Conservation (phyloP, 495 filamentous ascomycete species). For the Amniculicola lignicola region DNA sequence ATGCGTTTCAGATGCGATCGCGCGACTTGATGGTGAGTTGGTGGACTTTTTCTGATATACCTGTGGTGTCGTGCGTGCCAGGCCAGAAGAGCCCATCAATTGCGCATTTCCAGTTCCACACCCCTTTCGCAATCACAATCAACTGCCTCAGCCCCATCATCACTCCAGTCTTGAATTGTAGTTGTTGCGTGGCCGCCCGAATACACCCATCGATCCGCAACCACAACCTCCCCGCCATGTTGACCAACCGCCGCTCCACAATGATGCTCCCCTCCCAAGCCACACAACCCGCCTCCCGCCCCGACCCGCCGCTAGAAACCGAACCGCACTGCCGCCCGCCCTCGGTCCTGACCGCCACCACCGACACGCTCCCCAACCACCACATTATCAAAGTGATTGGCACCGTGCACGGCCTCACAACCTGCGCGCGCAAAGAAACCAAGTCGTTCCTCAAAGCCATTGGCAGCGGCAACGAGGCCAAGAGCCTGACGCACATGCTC, state of each 20-base stretch:
- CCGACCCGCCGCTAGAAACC: slow-evolving; percentile 3
- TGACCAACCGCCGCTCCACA: slow-evolving; percentile 26
- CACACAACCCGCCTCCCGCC: neutral
- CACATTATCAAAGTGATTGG: slow-evolving; percentile 25
- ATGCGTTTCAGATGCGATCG: too few species aligned
- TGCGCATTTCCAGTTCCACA: too few species aligned
- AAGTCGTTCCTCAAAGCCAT: slow-evolving; percentile 25
- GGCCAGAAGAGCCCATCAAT: too few species aligned
- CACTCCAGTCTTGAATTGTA: too few species aligned
- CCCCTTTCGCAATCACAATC: neutral
- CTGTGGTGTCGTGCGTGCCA: too few species aligned
- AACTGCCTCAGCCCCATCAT: too few species aligned
- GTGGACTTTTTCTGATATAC: too few species aligned
- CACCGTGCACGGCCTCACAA: slow-evolving; percentile 20
- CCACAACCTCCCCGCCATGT: slow-evolving; percentile 5
- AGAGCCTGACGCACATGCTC: slow-evolving; percentile 22
- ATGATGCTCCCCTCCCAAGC: slow-evolving; percentile 14
- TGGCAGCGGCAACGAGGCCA: slow-evolving; percentile 19
- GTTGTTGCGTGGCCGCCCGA: too few species aligned
- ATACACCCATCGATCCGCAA: neutral
- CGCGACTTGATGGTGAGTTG: too few species aligned
- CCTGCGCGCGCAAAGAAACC: slow-evolving; percentile 26
- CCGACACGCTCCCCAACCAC: slow-evolving; percentile 12
- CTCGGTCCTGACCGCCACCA: slow-evolving; percentile 18
- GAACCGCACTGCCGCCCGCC: slow-evolving; percentile 15